Percentiles rank a stretch among this genome's conserved stretches.
phyloP scores from a whole-genome alignment of 2,329 filamentous ascomycete genomes.

The Rhinocladiella mackenziei region DNA sequence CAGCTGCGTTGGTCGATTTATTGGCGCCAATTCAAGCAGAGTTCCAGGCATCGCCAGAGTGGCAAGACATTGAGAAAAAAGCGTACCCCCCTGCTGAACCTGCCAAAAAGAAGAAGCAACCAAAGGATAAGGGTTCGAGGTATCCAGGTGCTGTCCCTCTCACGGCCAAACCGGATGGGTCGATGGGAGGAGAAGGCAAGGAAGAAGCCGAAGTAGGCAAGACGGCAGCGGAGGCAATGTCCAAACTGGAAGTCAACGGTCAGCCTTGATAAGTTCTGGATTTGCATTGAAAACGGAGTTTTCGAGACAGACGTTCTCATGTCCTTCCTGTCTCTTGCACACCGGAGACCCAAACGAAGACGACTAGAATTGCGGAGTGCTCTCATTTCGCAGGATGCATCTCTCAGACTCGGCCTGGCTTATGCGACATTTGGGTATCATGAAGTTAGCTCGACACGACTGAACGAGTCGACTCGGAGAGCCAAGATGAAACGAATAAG shows the following conservation, averaged over 20 bases:
- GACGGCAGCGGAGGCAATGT: slow-evolving; percentile 26
- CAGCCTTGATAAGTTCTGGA: slow-evolving; percentile 6
- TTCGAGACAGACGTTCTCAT: too few species aligned
- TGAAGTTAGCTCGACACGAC: too few species aligned
- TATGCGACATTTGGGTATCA: too few species aligned
- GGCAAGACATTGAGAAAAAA: slow-evolving; percentile 70
- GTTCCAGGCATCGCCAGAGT: slow-evolving; percentile 68
- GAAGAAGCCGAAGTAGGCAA: slow-evolving; percentile 25
- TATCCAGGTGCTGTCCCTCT: slow-evolving; percentile 50
- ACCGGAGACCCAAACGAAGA: too few species aligned
- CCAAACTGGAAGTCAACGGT: slow-evolving; percentile 26
- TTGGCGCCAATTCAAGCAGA: slow-evolving; percentile 72
- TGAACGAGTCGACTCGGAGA: too few species aligned
- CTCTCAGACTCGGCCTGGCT: too few species aligned
- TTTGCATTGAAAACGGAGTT: neutral
- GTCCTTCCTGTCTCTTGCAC: too few species aligned
- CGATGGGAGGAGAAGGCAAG: slow-evolving; percentile 24
- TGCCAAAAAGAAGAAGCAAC: slow-evolving; percentile 64
- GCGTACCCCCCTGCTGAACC: slow-evolving; percentile 72
- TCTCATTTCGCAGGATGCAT: too few species aligned
- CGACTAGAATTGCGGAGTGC: too few species aligned
- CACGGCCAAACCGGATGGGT: slow-evolving; percentile 25
- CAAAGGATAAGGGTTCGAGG: slow-evolving; percentile 69
- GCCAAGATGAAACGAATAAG: too few species aligned
- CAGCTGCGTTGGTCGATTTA: slow-evolving; percentile 60